Percentiles rank a stretch among this genome's conserved stretches.
Conservation (phyloP, 345 rosid species). For the Boechera divaricarpa region DNA sequence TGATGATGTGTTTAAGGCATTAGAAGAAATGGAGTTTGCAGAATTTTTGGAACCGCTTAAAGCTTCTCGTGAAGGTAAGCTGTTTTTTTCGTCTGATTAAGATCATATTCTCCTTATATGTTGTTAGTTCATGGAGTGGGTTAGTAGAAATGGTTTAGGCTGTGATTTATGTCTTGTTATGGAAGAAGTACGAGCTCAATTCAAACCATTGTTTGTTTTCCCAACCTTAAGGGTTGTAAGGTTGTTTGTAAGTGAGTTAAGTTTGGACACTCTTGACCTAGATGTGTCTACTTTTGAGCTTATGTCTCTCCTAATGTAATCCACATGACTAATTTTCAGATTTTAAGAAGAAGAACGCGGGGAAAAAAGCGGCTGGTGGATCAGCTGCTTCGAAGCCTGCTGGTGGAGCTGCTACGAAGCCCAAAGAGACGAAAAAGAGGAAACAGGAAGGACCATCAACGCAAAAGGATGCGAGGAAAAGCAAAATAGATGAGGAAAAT, state of each 20-base stretch:
- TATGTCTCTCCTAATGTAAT: conserved; percentile 1
- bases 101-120: background rate
- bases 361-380: conserved; percentile 55
- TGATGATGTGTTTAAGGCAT: conserved; percentile 62
- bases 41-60: conserved; percentile 70
- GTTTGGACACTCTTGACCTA: background rate
- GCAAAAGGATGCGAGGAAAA: conserved; percentile 46
- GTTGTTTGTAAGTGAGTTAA: conserved; percentile 1
- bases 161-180: background rate
- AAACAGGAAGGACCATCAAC: conserved; percentile 49
- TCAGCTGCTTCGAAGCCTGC: conserved; percentile 32
- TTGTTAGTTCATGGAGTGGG: background rate
- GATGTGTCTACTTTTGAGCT: background rate
- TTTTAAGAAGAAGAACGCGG: conserved; percentile 68
- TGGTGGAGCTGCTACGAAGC: conserved; percentile 45
- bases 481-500: conserved; percentile 33
- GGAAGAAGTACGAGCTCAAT: background rate
- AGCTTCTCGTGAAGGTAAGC: conserved; percentile 59
- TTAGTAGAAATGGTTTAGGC: background rate
- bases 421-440: conserved; percentile 58
- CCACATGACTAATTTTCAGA: conserved; percentile 46
- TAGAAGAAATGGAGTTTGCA: conserved; percentile 73
- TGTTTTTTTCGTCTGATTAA: background rate
- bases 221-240: background rate
- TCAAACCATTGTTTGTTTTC: background rate